A percentile compares a stretch with the other conserved stretches of the same genome.
phyloP scores from a whole-genome alignment of 441 rosid genomes.

The Erodium moschatum region DNA sequence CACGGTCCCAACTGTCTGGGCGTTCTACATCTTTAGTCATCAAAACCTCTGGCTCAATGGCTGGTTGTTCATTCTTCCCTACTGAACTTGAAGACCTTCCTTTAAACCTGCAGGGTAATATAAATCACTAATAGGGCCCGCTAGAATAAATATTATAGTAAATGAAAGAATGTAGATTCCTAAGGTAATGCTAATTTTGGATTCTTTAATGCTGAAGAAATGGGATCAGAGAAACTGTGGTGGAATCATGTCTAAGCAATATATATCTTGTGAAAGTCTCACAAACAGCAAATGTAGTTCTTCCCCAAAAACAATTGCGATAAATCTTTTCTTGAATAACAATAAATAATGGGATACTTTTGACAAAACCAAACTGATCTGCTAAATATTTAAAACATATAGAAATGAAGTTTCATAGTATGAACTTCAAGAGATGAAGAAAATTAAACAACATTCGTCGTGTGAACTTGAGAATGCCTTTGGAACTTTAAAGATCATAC shows the following conservation, averaged over 20 bases:
- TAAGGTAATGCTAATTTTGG: not conserved
- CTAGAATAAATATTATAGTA: not conserved
- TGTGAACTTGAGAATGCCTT: not conserved
- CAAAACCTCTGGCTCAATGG: constrained; percentile 1
- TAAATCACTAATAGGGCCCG: not conserved
- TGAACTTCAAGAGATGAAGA: not conserved
- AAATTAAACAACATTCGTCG: too few relatives aligned
- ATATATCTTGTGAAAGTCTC: not conserved
- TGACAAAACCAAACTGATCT: too few relatives aligned
- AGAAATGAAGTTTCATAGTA: too few relatives aligned
- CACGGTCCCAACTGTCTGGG: constrained; percentile 59
- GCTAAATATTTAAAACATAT: too few relatives aligned
- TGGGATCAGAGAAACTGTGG: not conserved
- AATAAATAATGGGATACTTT: too few relatives aligned
- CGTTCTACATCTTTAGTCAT: constrained; percentile 25
- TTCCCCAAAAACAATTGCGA: too few relatives aligned
- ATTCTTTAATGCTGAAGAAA: not conserved
- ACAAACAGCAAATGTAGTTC: not conserved
- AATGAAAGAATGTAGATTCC: not conserved
- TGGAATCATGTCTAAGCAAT: not conserved
- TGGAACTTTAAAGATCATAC: not conserved
- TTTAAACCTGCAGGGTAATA: constrained; percentile 39
- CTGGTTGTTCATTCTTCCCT: constrained; percentile 35
- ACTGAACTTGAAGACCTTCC: constrained; percentile 34
- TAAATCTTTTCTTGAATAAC: too few relatives aligned